These are phyloP conservation scores for Podila epicladia DNA, from an alignment of 192 early-diverging fungal genomes.

Conservation along the genomic window DNA sequence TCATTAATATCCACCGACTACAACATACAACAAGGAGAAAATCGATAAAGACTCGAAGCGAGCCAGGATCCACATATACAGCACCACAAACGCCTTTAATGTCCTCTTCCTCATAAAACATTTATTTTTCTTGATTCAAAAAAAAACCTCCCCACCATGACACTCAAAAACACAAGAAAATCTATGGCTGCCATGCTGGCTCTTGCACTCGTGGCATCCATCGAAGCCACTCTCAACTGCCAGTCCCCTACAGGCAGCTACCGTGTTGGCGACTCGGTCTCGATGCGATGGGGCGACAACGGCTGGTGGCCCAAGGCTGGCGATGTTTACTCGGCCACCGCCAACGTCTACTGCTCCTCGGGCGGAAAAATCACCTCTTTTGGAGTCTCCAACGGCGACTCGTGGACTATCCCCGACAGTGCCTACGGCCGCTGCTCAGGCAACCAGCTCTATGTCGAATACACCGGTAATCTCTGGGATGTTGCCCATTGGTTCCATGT, in stretches of 20 bases:
- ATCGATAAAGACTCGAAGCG: no score
- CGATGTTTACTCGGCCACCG: slow-evolving; percentile 21
- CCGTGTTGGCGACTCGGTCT: slow-evolving; percentile 15
- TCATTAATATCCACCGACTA: background rate
- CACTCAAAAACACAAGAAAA: background rate
- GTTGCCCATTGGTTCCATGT: slow-evolving; percentile 2
- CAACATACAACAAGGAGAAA: no score
- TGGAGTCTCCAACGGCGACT: slow-evolving; percentile 9
- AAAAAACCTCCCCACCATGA: slow-evolving; percentile 12
- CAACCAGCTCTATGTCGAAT: slow-evolving; percentile 21
- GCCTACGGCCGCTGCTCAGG: slow-evolving; percentile 10
- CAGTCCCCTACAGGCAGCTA: slow-evolving; percentile 18
- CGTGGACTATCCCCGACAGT: slow-evolving; percentile 16
- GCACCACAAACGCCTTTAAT: background rate
- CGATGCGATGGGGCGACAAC: slow-evolving; percentile 14
- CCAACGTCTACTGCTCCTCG: slow-evolving; percentile 17
- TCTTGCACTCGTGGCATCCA: slow-evolving; percentile 7
- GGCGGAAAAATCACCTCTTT: slow-evolving; percentile 12
- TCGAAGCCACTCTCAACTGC: slow-evolving; percentile 16
- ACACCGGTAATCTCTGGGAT: slow-evolving; percentile 16
- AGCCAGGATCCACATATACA: no score
- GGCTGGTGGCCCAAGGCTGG: slow-evolving; percentile 24
- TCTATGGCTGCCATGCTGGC: slow-evolving; percentile 1
- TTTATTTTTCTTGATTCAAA: background rate
- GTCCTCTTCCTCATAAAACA: background rate